Evolutionary conservation across 805 yeast species (phyloP).

Genomic region (Pichia cephalocereana): DNA sequence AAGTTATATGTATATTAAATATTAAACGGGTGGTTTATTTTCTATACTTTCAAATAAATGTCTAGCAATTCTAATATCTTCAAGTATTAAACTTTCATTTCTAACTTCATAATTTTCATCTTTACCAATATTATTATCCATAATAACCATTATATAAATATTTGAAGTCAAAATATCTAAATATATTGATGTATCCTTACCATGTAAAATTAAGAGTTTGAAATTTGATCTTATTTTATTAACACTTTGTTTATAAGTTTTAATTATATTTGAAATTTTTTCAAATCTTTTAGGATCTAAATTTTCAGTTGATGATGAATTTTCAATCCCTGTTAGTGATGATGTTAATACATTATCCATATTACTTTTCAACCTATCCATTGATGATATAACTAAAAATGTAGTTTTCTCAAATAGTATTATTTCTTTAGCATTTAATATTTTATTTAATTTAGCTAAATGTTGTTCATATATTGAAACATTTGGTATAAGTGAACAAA

Average conservation of each 20-base stretch:
- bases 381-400: constrained; percentile 67
- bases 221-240: constrained; percentile 81
- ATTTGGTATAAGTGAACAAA: constrained; percentile 90
- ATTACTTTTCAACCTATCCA: constrained; percentile 24
- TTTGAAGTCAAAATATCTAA: constrained; percentile 28
- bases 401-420: constrained; percentile 91
- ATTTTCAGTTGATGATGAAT: constrained; percentile 3
- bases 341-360: neutral
- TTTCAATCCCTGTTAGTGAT: neutral
- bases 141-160: constrained; percentile 30
- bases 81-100: constrained; percentile 26
- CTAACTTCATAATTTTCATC: constrained; percentile 17
- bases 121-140: constrained; percentile 18
- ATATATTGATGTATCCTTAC: constrained; percentile 27
- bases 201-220: constrained; percentile 65
- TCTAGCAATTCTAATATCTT: constrained; percentile 28
- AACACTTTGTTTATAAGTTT: constrained; percentile 88
- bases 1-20: neutral
- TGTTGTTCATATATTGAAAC: constrained; percentile 72
- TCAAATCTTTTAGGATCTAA: constrained; percentile 92
- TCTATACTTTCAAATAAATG: constrained; percentile 25
- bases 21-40: constrained; percentile 1
- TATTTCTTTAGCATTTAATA: constrained; percentile 80
- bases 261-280: constrained; percentile 86
- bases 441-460: constrained; percentile 59